Base-by-base conservation (phyloP, 305 asterid species). In the Stenogyne calaminthoides region DNA sequence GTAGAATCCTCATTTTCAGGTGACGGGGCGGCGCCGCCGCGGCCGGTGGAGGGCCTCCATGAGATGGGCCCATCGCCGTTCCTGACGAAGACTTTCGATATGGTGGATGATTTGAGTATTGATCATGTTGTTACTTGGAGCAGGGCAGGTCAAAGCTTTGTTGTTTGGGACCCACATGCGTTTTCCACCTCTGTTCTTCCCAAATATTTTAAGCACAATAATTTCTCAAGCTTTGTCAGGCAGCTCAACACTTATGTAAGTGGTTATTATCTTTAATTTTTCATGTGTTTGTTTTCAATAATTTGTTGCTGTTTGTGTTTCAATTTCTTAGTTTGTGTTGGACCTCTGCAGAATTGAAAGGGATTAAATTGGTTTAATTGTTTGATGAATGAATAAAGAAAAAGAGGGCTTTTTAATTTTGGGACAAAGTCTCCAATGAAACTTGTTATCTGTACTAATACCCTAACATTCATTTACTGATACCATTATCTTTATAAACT, bases 171-270 rank as follows among this genome's bases (percentile, higher is more conserved):
- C 71, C 90, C 89, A 0, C 89, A 86, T 56, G 87, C 86, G n/a
- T 93, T 90, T 56, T 85, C 95, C 11, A 72, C 86, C 9, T 63
- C 51, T 64, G 63, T 93, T 51, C 88, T 93, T 55, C 91, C 97
- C 0, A 83, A 81, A 73, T 90, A 76, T 75, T 90, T 92, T 44
- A 92, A 90, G 84, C 96, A 90, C 36, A 88, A 84, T 37, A 92
- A 92, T 44, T 92, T 90, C 89, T 87, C 98, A 0, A 92, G 96
- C 85, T 92, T 92, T 71, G 95, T 92, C 7, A 78, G 98, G 64
- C 98, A 92, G 77, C 89, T 87, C 34, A 92, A 92, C 75, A 92
- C 96, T 65, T 92, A 92, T 80, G 96, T 92, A 76, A 83, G 93
- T 80, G 3, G 29, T 1, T 8, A 1, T 25, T 1, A 25, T 25